A percentile compares a stretch with the other conserved stretches of the same genome.
Conservation (phyloP, 2,329 filamentous ascomycete species). For the Claviceps sp. region DNA sequence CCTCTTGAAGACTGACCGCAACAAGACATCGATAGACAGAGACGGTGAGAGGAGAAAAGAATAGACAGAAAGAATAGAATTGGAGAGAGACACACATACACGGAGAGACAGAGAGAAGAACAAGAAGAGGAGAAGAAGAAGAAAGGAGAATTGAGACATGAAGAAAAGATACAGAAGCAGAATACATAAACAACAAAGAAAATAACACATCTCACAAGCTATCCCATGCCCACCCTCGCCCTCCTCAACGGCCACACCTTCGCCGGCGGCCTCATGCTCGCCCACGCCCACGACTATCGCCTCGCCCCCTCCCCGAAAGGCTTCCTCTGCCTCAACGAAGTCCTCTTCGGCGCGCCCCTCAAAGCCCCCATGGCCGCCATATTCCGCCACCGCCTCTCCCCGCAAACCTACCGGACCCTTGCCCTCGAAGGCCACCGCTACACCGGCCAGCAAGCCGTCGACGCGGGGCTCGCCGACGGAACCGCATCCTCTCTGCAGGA, state of each 20-base stretch:
- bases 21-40: neutral
- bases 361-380: slow-evolving; percentile 60
- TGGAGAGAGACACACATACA: neutral
- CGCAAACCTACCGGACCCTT: slow-evolving; percentile 45
- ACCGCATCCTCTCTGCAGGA: slow-evolving; percentile 45
- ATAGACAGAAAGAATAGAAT: neutral
- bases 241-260: slow-evolving; percentile 70
- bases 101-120: neutral
- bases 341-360: slow-evolving; percentile 67
- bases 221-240: slow-evolving; percentile 72
- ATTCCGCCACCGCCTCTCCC: slow-evolving; percentile 55
- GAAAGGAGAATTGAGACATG: neutral
- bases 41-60: neutral
- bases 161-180: neutral
- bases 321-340: slow-evolving; percentile 70
- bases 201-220: slow-evolving; percentile 59
- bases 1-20: no score
- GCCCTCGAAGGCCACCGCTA: slow-evolving; percentile 64
- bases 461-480: slow-evolving; percentile 54
- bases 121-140: neutral
- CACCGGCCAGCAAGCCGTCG: slow-evolving; percentile 46
- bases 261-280: slow-evolving; percentile 58
- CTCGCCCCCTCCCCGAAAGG: slow-evolving; percentile 58
- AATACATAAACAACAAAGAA: neutral
- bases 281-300: slow-evolving; percentile 75